Percentiles rank a stretch among this genome's conserved stretches.
These are phyloP conservation scores for Priceomyces castillae DNA, from an alignment of 805 yeast genomes.

Conservation along the genomic window DNA sequence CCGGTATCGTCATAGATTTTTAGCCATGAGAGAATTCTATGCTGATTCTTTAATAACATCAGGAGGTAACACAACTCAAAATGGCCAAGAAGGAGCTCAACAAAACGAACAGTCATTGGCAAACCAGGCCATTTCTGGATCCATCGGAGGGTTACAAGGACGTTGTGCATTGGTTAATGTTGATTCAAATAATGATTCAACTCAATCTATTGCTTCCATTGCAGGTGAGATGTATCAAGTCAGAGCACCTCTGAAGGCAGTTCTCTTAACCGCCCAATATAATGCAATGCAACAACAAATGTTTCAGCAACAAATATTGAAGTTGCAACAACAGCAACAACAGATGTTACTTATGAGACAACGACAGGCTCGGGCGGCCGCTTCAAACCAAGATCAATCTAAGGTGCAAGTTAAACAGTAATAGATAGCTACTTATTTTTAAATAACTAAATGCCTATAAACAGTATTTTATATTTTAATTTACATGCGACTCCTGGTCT, in stretches of 20 bases:
- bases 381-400: conserved; percentile 6
- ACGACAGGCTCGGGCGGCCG: conserved; percentile 20
- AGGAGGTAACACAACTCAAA: conserved; percentile 42
- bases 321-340: conserved; percentile 38
- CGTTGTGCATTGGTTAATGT: conserved; percentile 73
- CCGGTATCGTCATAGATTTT: conserved; percentile 64
- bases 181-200: conserved; percentile 36
- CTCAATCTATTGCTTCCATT: conserved; percentile 51
- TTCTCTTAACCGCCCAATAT: conserved; percentile 40
- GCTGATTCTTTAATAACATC: conserved; percentile 78
- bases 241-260: conserved; percentile 46
- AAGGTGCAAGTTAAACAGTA: conserved; percentile 2
- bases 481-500: conserved; percentile 2
- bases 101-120: conserved; percentile 40
- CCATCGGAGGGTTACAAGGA: conserved; percentile 76
- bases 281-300: conserved; percentile 42
- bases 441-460: background rate
- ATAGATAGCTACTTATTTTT: background rate
- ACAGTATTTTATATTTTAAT: background rate
- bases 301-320: conserved; percentile 43
- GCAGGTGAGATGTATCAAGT: conserved; percentile 55
- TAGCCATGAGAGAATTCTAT: conserved; percentile 91
- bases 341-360: conserved; percentile 29
- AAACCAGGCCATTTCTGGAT: conserved; percentile 46
- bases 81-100: conserved; percentile 14